Conservation (phyloP, 495 filamentous ascomycete genomes). For the Penicillium roqueforti region DNA sequence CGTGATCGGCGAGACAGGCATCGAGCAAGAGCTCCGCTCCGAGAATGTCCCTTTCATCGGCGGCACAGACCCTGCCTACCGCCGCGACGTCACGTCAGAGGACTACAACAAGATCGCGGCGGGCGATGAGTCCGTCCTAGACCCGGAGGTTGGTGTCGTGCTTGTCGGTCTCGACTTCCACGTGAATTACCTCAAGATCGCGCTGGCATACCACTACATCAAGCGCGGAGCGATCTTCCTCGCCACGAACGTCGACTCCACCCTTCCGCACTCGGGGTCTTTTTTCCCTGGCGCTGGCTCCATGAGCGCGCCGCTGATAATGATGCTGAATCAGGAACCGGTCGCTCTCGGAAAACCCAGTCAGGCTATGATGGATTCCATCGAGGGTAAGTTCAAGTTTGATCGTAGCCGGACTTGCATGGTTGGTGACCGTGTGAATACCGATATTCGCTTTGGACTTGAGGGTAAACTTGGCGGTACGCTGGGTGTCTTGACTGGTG, state of each 20-base stretch:
- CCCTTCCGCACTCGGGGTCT: conserved; percentile 70
- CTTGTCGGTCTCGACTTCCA: conserved; percentile 88
- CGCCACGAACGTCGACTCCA: conserved; percentile 87
- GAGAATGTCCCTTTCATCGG: conserved; percentile 80
- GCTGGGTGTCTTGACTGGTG: conserved; percentile 85
- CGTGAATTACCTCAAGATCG: conserved; percentile 87
- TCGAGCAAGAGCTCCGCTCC: conserved; percentile 77
- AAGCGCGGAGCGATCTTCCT: conserved; percentile 80
- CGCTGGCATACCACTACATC: conserved; percentile 81
- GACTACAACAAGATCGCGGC: conserved; percentile 76
- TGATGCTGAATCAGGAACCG: conserved; percentile 67
- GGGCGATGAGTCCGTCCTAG: conserved; percentile 61
- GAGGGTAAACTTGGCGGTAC: conserved; percentile 90
- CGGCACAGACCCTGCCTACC: conserved; percentile 77
- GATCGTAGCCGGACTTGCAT: conserved; percentile 85
- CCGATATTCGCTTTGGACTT: conserved; percentile 93
- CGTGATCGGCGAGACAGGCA: conserved; percentile 85
- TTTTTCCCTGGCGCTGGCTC: conserved; percentile 92
- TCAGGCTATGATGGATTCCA: conserved; percentile 98
- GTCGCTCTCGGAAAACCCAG: conserved; percentile 87
- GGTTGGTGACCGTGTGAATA: conserved; percentile 92
- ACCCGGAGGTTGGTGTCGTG: conserved; percentile 85
- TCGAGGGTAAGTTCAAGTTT: conserved; percentile 91
- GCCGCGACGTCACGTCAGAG: conserved; percentile 68
- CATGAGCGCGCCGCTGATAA: conserved; percentile 71